phyloP scores from a whole-genome alignment of 129 eudicot species.

The carrot (Daucus carota) region DH1_v3.0 NC_030382.2:11837501-11838000 shows the following conservation, averaged over 20 bases:
- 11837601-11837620: not conserved
- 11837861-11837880: not conserved
- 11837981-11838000: too few relatives aligned
- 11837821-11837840: not conserved
- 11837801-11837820: not conserved
- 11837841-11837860: not conserved
- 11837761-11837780: constrained; percentile 12
- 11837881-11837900: not conserved
- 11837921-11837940: too few relatives aligned
- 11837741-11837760: constrained; percentile 90
- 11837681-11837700: constrained; percentile 95
- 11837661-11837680: constrained; percentile 99
- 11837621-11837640: constrained; percentile 7
- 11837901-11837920: not conserved
- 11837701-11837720: constrained; percentile 97
- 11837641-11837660: constrained; percentile 67
- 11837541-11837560: not conserved
- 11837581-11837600: not conserved
- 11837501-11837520: constrained; percentile 88
- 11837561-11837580: not conserved
- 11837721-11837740: constrained; percentile 98
- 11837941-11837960: too few relatives aligned
- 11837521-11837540: constrained; percentile 77
- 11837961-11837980: too few relatives aligned
- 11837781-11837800: constrained; percentile 4